Evolutionary conservation across 2,329 filamentous ascomycete genomes (phyloP), one percentile per base, ranked within the genome.

Genomic region (Verticillium dahliae): DNA sequence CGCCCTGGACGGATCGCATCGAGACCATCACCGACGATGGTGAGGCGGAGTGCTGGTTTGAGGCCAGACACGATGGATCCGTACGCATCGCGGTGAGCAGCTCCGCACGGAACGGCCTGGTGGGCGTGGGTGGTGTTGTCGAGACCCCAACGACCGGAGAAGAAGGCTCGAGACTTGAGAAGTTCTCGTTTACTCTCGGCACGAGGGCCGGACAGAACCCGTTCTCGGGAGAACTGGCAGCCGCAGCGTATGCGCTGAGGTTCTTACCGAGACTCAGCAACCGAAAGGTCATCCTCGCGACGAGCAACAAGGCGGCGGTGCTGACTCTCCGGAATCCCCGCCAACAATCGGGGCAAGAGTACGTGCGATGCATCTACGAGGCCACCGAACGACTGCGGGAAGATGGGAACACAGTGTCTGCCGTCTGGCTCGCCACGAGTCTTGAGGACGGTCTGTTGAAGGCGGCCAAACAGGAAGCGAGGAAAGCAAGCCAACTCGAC

Each of bases 181-280:
- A 18, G 5, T 67, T 67, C 58, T 66, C 61, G 50, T 65, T 66
- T 35, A 66, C 60, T 34, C 59, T 66, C 33, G 60, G 63, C 34
- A 57, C 39, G 41, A 65, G 62, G 56, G 60, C 50, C 18, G 62
- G 65, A 56, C 63, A 67, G 60, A 66, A 67, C 58, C 64, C 62
- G 14, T 66, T 61, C 37, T 65, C 64, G n/a, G 61, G 59, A 58
- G 60, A 65, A 41, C 56, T 67, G 31, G 62, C 63, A 31, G 64
- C 63, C 14, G 61, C 62, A 14, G 63, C 59, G 57, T 66, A 62
- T 57, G 60, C 63, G 50, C 57, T 66, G 31, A 52, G 64, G 34
- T 56, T 57, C 15, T 7, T 66, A 27, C 63, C 56, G 6, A 60
- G 61, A 34, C 35, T 62, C 3, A 57, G 27, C 60, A 58, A 45